These are phyloP conservation scores for Metschnikowia reukaufii DNA, from an alignment of 805 yeast genomes.

Conservation along the genomic window DNA sequence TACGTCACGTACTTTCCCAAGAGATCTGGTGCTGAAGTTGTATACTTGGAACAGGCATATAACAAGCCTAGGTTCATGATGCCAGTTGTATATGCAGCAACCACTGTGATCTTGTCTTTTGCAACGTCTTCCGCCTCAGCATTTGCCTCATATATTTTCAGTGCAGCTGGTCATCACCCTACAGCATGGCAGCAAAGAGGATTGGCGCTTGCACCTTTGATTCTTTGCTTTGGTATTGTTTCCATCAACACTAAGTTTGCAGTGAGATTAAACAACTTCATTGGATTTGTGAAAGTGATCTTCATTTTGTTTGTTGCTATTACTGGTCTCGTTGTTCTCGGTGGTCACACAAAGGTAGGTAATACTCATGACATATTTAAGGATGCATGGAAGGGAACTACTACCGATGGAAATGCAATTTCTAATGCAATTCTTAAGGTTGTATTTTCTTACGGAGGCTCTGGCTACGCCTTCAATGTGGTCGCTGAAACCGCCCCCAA, in stretches of 20 bases:
- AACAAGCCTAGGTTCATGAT: conserved; percentile 35
- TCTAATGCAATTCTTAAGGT: conserved; percentile 46
- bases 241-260: conserved; percentile 29
- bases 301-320: conserved; percentile 34
- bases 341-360: conserved; percentile 35
- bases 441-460: conserved; percentile 45
- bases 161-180: conserved; percentile 31
- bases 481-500: conserved; percentile 31
- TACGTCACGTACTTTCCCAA: conserved; percentile 39
- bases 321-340: conserved; percentile 37
- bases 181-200: conserved; percentile 39
- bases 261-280: conserved; percentile 29
- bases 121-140: conserved; percentile 38
- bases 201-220: conserved; percentile 33
- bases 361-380: conserved; percentile 35
- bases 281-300: conserved; percentile 38
- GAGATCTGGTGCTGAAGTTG: conserved; percentile 41
- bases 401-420: conserved; percentile 42
- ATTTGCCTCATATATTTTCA: conserved; percentile 33
- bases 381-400: conserved; percentile 41
- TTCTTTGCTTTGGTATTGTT: conserved; percentile 24
- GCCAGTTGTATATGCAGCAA: conserved; percentile 41
- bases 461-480: conserved; percentile 39
- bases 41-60: conserved; percentile 39
- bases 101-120: conserved; percentile 37